A percentile compares a stretch with the other conserved stretches of the same genome.
These are phyloP conservation scores for Vigna unguiculata DNA, from an alignment of 306 rosid species.

Conservation along the genomic window DNA sequence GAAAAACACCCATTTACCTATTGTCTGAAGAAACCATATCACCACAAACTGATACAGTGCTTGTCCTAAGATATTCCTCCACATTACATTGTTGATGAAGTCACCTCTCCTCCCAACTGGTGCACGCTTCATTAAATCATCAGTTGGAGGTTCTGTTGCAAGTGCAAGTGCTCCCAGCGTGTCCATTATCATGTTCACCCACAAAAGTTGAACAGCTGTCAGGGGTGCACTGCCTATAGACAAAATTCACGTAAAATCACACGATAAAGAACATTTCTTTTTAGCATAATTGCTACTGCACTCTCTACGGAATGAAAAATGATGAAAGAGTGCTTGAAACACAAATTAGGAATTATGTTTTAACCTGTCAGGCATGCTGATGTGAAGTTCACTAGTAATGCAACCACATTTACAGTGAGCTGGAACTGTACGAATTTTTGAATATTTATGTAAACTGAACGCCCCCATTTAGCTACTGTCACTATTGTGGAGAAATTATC, in stretches of 20 bases:
- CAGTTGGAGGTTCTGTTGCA: constrained; percentile 95
- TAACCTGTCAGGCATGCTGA: constrained; percentile 93
- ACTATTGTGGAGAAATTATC: constrained; percentile 97
- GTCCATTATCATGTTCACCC: constrained; percentile 99
- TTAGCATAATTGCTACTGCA: neutral
- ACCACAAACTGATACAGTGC: constrained; percentile 76
- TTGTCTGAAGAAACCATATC: constrained; percentile 80
- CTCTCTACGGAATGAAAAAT: constrained; percentile 7
- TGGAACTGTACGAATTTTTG: constrained; percentile 97
- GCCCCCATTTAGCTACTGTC: constrained; percentile 97
- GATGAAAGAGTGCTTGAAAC: neutral
- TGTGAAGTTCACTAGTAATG: constrained; percentile 86
- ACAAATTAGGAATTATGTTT: constrained; percentile 28
- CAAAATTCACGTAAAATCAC: constrained; percentile 31
- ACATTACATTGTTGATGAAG: constrained; percentile 89
- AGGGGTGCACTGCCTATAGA: constrained; percentile 90
- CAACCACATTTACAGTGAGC: constrained; percentile 93
- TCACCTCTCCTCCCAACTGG: constrained; percentile 90
- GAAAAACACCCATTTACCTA: constrained; percentile 69
- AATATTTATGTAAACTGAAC: constrained; percentile 91
- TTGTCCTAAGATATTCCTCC: constrained; percentile 97
- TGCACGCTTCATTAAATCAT: constrained; percentile 85
- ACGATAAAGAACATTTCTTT: constrained; percentile 7
- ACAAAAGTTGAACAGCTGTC: constrained; percentile 97
- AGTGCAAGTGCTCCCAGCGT: constrained; percentile 97